Percentiles rank a stretch among this genome's conserved stretches.
These are phyloP conservation scores for Lichtheimia corymbifera DNA, from an alignment of 371 early-diverging fungal genomes.

Conservation along the genomic window DNA sequence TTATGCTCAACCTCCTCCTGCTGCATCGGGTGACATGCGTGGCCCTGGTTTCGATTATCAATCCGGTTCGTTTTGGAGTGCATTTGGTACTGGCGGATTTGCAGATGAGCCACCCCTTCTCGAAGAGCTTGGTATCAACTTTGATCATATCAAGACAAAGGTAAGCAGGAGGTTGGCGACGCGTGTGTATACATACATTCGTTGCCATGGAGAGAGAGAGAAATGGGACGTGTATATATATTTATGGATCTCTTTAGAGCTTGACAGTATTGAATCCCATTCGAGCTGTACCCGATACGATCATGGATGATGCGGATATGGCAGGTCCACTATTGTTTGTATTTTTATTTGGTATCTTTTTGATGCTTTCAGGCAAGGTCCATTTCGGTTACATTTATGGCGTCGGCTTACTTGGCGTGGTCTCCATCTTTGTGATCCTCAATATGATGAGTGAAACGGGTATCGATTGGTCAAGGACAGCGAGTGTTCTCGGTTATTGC, in stretches of 20 bases:
- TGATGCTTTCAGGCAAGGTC: slow-evolving; percentile 85
- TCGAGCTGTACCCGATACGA: slow-evolving; percentile 80
- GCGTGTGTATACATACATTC: slow-evolving; percentile 60
- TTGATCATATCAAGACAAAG: slow-evolving; percentile 81
- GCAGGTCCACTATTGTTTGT: slow-evolving; percentile 93
- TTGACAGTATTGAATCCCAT: slow-evolving; percentile 91
- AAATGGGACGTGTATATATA: slow-evolving; percentile 23
- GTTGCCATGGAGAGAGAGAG: slow-evolving; percentile 79
- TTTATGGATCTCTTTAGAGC: slow-evolving; percentile 42
- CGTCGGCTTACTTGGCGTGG: slow-evolving; percentile 88
- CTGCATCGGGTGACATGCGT: slow-evolving; percentile 52
- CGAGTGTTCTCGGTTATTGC: slow-evolving; percentile 96
- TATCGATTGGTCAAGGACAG: slow-evolving; percentile 85
- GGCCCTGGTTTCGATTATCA: slow-evolving; percentile 73
- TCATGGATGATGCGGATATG: slow-evolving; percentile 94
- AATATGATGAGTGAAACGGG: slow-evolving; percentile 94
- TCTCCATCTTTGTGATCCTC: slow-evolving; percentile 83
- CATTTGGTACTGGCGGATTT: slow-evolving; percentile 76
- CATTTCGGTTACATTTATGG: slow-evolving; percentile 98
- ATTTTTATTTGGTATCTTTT: slow-evolving; percentile 85
- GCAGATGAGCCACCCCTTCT: slow-evolving; percentile 84
- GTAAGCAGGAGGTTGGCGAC: slow-evolving; percentile 11
- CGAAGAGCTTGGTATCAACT: slow-evolving; percentile 93
- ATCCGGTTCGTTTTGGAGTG: slow-evolving; percentile 50
- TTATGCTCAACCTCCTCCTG: slow-evolving; percentile 27